phyloP scores from a whole-genome alignment of 106 monocot species.

The Allium cepa region DNA sequence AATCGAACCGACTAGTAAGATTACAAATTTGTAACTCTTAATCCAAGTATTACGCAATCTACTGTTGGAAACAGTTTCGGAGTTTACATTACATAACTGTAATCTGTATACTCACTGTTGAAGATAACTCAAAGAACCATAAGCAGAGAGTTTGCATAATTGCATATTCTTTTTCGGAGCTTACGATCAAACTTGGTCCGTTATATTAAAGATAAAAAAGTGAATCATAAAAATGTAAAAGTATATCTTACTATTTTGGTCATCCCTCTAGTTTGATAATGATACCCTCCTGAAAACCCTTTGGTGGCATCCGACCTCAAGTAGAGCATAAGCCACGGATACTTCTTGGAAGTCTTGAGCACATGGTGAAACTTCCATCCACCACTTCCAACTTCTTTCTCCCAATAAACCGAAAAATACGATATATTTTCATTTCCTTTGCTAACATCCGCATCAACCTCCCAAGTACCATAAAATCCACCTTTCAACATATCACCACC shows the following conservation, averaged over 20 bases:
- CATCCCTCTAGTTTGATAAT: slow-evolving; percentile 85
- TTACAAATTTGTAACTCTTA: too few species aligned
- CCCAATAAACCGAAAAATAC: slow-evolving; percentile 69
- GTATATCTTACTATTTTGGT: slow-evolving; percentile 44
- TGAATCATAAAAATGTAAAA: not conserved
- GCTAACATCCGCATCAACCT: slow-evolving; percentile 31
- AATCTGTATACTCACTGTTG: too few species aligned
- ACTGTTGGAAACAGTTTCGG: too few species aligned
- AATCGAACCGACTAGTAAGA: too few species aligned
- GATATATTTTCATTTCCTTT: slow-evolving; percentile 17
- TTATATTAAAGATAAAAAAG: not conserved
- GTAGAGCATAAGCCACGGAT: slow-evolving; percentile 95
- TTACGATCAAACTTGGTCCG: too few species aligned
- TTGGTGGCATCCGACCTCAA: slow-evolving; percentile 74
- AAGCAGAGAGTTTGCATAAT: too few species aligned
- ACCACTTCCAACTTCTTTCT: slow-evolving; percentile 43
- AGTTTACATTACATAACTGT: too few species aligned
- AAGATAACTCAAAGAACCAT: too few species aligned
- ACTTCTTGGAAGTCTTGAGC: slow-evolving; percentile 48
- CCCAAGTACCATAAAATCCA: slow-evolving; percentile 54
- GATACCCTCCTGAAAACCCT: slow-evolving; percentile 80
- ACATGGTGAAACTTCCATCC: slow-evolving; percentile 71
- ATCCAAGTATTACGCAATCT: too few species aligned
- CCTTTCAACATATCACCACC: slow-evolving; percentile 33
- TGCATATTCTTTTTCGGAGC: too few species aligned